These are phyloP conservation scores for Fusarium tuaranense DNA, from an alignment of 2,329 filamentous ascomycete species.

Conservation along the genomic window DNA sequence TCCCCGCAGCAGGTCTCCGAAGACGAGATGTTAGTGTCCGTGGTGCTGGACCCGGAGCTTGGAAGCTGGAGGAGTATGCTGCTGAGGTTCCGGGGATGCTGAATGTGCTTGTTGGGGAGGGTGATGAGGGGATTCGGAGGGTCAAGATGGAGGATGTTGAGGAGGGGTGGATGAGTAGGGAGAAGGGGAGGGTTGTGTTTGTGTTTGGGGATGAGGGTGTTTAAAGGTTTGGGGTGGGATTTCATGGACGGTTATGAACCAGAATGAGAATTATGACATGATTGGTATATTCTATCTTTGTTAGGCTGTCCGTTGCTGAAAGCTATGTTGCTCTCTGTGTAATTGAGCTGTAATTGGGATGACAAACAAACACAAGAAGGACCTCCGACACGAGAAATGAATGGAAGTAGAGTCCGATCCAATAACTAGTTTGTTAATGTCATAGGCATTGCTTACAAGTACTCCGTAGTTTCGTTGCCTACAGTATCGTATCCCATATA, in stretches of 20 bases:
- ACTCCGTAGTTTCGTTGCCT: neutral
- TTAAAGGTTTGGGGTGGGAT: neutral
- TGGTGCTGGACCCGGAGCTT: slow-evolving; percentile 59
- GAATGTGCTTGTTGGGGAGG: slow-evolving; percentile 36
- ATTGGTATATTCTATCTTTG: neutral
- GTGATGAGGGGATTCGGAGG: slow-evolving; percentile 33
- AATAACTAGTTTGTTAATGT: neutral
- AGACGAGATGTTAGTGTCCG: slow-evolving; percentile 61
- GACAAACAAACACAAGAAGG: neutral
- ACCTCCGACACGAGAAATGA: too few relatives aligned
- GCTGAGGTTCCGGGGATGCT: slow-evolving; percentile 43
- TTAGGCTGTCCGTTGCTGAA: too few relatives aligned
- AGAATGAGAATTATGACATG: neutral
- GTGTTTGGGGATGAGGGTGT: slow-evolving; percentile 38
- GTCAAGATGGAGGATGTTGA: slow-evolving; percentile 44
- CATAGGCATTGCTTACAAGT: too few relatives aligned
- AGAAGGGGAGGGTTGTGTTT: slow-evolving; percentile 46
- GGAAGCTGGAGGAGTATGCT: slow-evolving; percentile 47
- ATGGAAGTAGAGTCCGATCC: neutral
- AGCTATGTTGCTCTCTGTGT: neutral
- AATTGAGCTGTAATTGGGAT: neutral
- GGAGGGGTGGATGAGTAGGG: slow-evolving; percentile 38
- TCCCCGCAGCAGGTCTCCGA: slow-evolving; percentile 59
- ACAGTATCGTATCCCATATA: neutral
- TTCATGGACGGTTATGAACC: neutral